Base-by-base conservation (phyloP, 1,284 basidiomycete genomes). In the Ceratobasidium sp. region DNA sequence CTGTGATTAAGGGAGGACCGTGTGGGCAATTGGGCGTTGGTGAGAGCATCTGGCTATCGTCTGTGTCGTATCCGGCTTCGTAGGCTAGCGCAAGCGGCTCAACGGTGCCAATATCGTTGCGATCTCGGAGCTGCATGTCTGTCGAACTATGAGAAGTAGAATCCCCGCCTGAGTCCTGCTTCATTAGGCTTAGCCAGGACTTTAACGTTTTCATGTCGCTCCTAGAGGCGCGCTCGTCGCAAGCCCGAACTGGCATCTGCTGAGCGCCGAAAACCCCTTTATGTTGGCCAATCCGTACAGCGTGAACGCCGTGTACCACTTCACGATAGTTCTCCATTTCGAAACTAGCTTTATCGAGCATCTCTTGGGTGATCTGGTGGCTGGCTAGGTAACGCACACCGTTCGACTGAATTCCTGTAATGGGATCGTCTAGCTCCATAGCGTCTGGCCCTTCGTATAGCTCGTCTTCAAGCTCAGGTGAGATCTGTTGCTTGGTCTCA, bases 301-400 rank as follows among this genome's bases (percentile, higher is more conserved):
- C 64, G 10, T 66, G 64, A 13, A 66, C 28, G 46, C 64, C 64
- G 28, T 66, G 46, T 48, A 50, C n/a, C 3, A 50, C 46, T 5
- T 66, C 64, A 0, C 44, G 15, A 5, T 26, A 13, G 17, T 66
- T 48, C 15, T 66, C 64, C 42, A 48, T 28, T 3, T 66, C 42
- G 23, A 4, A 13, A 0, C 28, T 12, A 1, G 64, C 64, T n/a
- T 50, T 50, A 3, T 66, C 44, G 0, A 66, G 4, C 64, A 66
- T 66, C 26, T 48, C 64, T 26, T 46, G 64, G 10, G 61, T 64
- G 6, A 64, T 42, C 13, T 42, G 15, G 15, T n/a, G n/a, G n/a
- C n/a, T n/a, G n/a, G n/a, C n/a, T n/a, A n/a, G n/a, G n/a, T n/a
- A n/a, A n/a, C n/a, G n/a, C n/a, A n/a, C n/a, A n/a, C n/a, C n/a